Conservation (phyloP, 2,329 filamentous ascomycete genomes). For the Exophiala viscosa region DNA sequence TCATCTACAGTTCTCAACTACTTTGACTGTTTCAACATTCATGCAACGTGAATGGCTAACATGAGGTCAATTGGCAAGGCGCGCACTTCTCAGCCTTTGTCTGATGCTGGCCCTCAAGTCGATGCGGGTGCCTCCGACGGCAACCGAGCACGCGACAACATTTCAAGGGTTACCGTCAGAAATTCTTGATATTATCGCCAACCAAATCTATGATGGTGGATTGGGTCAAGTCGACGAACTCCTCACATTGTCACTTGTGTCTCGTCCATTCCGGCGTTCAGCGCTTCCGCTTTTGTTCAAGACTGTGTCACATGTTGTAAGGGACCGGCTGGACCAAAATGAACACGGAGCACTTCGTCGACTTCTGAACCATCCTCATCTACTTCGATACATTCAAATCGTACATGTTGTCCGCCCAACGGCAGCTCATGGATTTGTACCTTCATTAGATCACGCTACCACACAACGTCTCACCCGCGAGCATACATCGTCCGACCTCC, state of each 20-base stretch:
- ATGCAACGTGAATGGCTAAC: background rate
- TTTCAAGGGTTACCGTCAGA: conserved; percentile 16
- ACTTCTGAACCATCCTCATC: conserved; percentile 11
- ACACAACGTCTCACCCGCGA: background rate
- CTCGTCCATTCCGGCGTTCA: conserved; percentile 15
- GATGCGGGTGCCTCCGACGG: conserved; percentile 9
- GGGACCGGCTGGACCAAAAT: conserved; percentile 9
- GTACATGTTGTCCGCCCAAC: conserved; percentile 12
- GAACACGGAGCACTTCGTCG: conserved; percentile 8
- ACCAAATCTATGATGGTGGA: conserved; percentile 14
- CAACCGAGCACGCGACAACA: conserved; percentile 14
- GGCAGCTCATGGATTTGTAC: background rate
- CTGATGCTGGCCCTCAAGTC: conserved; percentile 20
- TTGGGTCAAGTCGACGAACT: conserved; percentile 14
- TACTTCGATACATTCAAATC: conserved; percentile 15
- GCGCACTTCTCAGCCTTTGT: background rate
- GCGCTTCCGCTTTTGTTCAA: conserved; percentile 19
- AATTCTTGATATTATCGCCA: conserved; percentile 18
- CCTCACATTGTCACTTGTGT: conserved; percentile 16
- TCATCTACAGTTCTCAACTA: background rate
- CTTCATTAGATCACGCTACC: background rate
- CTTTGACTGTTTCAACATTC: background rate
- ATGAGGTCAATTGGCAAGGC: background rate
- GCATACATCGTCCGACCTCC: conserved; percentile 3
- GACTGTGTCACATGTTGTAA: conserved; percentile 16